Evolutionary conservation across 352 stramenopile genomes (phyloP), one percentile per base, ranked within the genome.

Genomic region (Pythium volutum): DNA sequence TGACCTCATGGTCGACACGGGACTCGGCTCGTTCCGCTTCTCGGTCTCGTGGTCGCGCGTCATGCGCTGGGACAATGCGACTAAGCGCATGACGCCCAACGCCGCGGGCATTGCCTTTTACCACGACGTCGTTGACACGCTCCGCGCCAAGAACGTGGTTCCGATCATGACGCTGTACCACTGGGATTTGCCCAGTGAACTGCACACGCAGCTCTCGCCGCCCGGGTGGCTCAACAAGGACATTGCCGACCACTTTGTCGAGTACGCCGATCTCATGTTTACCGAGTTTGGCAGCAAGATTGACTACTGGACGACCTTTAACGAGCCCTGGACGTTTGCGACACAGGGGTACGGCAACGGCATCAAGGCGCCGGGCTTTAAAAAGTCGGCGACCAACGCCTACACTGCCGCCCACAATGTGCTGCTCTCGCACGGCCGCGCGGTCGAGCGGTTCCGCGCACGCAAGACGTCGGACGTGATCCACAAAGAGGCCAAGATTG

Each of bases 221-320:
- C 79, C 80, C 41, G 94, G 93, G 1, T 92, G 77, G 76, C 54
- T 92, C 22, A 85, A 85, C 53, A 16, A 2, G 20, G 41, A 25
- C 10, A 48, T 29, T 14, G 12, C 43, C 2, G 66, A 69, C 33
- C 74, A 90, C 56, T 97, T 97, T 66, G 74, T 78, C 10, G 67
- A 94, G 41, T 98, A 98, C 71, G 87, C 92, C 1, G 61, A 79
- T 39, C 73, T 98, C 27, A 94, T 88, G 51, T 98, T 98, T 69
- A 59, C 75, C n/a, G 77, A 87, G 42, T 98, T 96, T 73, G 95
- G 95, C 49, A 64, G 81, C 59, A 88, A 96, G 47, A 89, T 98
- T 12, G 88, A 95, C 62, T 88, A 84, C 59, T 99, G 95, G 95
- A 84, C 97, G 18, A 98, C 95, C 4, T 92, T 99, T 58, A 98